Evolutionary conservation across 2,329 filamentous ascomycete genomes (phyloP), one percentile per base, ranked within the genome.

Genomic region (Botrytis pseudocinerea): DNA sequence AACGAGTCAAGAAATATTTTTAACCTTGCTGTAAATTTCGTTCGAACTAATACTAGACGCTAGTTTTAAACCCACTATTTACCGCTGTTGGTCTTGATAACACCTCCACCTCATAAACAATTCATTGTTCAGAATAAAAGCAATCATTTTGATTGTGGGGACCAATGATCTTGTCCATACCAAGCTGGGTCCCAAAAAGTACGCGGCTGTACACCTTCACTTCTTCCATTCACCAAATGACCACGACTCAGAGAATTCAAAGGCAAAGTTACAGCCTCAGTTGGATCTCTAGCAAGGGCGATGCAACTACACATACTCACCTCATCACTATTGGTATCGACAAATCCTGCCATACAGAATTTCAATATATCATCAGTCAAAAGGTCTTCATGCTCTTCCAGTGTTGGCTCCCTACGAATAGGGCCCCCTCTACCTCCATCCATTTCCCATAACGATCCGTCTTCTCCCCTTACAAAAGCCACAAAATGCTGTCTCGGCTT

Each of bases 401-500:
- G 81, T 61, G 72, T 57, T 57, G 51, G 86, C 80, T 69, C 88
- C 71, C 90, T 84, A 76, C 90, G 85, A 70, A 92, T 79, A 2
- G 91, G 91, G 0, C 91, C 91, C 79, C 89, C 92, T 72, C 91
- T 84, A 74, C 89, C 81, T 18, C 91, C 91, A 82, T 93, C 91
- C 81, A 93, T 81, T 81, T 93, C 91, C 88, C 90, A 93, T 68
- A 93, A 80, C 62, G 83, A 72, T 91, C 91, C 81, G 92, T 90
- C 70, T 92, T 90, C 69, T 83, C 83, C 85, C 85, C 95, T 96
- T 70, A 96, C 92, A 82, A 98, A 99, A 80, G 93, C 96, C 64
- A 98, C 95, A 81, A 97, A 98, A 84, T 99, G 96, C 78, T 98
- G 85, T 80, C 98, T 95, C n/a, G 97, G 86, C 76, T 91, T 88